Percentiles rank a stretch among this genome's conserved stretches.
Evolutionary conservation across 352 stramenopile genomes (phyloP).

Genomic region (Phytophthora gonapodyides): DNA sequence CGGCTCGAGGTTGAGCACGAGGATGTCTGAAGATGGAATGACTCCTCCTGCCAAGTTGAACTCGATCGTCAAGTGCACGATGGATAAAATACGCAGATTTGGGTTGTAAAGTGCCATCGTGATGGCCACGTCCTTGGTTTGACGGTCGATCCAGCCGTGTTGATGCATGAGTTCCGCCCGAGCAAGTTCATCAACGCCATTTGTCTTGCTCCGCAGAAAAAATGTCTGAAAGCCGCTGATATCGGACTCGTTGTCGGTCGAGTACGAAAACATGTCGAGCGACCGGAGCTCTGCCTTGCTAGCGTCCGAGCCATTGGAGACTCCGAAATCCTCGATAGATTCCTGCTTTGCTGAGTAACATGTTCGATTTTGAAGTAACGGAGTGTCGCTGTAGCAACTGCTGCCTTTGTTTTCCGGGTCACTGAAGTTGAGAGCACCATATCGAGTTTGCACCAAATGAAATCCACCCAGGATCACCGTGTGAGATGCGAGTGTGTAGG

Average conservation of each 20-base stretch:
- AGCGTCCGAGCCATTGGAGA: constrained; percentile 39
- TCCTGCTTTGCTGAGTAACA: constrained; percentile 47
- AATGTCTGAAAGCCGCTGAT: constrained; percentile 58
- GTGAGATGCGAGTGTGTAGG: constrained; percentile 67
- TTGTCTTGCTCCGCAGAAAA: constrained; percentile 54
- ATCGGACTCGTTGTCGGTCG: constrained; percentile 43
- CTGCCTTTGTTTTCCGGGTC: constrained; percentile 38
- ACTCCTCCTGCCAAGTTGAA: constrained; percentile 71
- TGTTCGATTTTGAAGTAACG: constrained; percentile 38
- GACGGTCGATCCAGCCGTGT: constrained; percentile 60
- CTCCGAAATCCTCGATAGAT: constrained; percentile 43
- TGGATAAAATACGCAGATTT: constrained; percentile 65
- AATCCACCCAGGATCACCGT: constrained; percentile 71
- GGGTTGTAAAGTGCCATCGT: constrained; percentile 66
- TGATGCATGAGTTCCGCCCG: constrained; percentile 44
- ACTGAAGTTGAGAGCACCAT: constrained; percentile 52
- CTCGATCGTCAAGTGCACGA: constrained; percentile 56
- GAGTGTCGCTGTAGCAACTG: constrained; percentile 53
- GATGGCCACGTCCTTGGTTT: constrained; percentile 62
- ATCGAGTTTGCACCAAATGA: constrained; percentile 62
- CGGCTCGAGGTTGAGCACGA: constrained; percentile 67
- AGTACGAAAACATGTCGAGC: constrained; percentile 70
- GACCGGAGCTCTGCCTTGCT: constrained; percentile 29
- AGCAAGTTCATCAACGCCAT: constrained; percentile 33
- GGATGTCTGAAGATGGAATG: constrained; percentile 42